Conservation (phyloP, 345 rosid species). For the Adansonia digitata region DNA sequence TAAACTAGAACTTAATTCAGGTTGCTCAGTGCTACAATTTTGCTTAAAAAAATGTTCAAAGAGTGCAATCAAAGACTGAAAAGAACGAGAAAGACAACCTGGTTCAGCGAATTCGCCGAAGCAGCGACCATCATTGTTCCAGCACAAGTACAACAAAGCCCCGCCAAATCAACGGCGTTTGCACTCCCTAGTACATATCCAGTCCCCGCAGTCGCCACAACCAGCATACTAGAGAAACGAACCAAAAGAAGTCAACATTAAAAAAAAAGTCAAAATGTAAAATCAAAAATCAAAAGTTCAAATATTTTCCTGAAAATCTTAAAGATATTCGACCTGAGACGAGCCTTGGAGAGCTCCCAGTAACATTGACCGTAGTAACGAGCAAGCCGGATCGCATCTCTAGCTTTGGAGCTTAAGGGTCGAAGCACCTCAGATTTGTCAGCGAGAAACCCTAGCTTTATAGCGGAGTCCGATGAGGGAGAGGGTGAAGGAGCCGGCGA, state of each 20-base stretch:
- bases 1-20: background rate
- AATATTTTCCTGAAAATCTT: background rate
- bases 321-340: constrained; percentile 55
- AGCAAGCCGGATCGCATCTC: constrained; percentile 29
- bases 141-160: constrained; percentile 90
- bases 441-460: constrained; percentile 29
- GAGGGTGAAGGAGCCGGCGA: constrained; percentile 10
- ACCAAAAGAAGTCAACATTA: too few species aligned
- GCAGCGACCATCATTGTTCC: constrained; percentile 99
- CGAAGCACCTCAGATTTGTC: constrained; percentile 33
- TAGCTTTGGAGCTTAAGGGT: constrained; percentile 27
- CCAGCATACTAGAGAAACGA: constrained; percentile 58
- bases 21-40: background rate
- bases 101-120: constrained; percentile 90
- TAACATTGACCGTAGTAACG: constrained; percentile 73
- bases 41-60: background rate
- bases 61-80: background rate
- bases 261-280: background rate
- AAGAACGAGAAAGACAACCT: constrained; percentile 35
- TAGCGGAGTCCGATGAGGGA: constrained; percentile 21
- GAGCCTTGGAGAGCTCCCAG: constrained; percentile 95
- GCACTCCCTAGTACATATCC: constrained; percentile 85
- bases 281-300: background rate
- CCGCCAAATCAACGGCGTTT: constrained; percentile 52
- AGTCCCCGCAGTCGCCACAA: constrained; percentile 96